Base-by-base conservation (phyloP, 345 rosid genomes). In the Gossypium mustelinum region DNA sequence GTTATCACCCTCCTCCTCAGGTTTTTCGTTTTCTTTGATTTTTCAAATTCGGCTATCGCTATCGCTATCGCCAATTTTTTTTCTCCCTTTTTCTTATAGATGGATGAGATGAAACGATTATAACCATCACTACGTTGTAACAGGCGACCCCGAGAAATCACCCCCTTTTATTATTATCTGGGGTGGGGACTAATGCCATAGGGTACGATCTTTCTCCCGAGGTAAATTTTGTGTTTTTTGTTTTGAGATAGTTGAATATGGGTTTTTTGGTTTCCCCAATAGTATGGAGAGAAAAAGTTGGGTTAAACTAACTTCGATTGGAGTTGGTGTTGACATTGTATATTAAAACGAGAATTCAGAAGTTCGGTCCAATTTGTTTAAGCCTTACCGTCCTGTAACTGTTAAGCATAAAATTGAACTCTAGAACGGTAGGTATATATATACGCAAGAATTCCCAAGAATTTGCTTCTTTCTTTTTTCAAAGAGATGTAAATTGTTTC, bases 111-210 rank as follows among this genome's bases (percentile, higher is more conserved):
- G 25, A 64, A 64, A 9, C 18, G 2, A 18, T 44, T 66, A 11
- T 43, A 16, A 25, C 41, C 16, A 14, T 4, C 2, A 27, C 22
- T 43, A 44, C 9, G 48, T 48, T 25, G 22, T 9, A 25, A 18
- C 77, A 94, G 98, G 97, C 90, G 11, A 90, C 96, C 7, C 58
- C 64, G 18, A 90, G 97, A 86, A 91, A 86, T 77, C 99, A 93
- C 64, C 99, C 99, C 39, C 86, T 95, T 69, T 76, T 95, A 84
- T 83, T 95, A 11, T 76, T 95, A 67, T 95, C 99, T 73, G 98
- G 99, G 60, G 94, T 95, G 17, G 99, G 98, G 72, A 93, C 97
- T 17, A 95, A 91, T 85, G 97, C 99, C 64, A 90, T 95, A 18
- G 98, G 98, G 45, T 95, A 91, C 50, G 99, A 95, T 85, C 92